Conservation (phyloP, 2,329 filamentous ascomycete genomes). For the Pseudophaeomoniella oleicola region DNA sequence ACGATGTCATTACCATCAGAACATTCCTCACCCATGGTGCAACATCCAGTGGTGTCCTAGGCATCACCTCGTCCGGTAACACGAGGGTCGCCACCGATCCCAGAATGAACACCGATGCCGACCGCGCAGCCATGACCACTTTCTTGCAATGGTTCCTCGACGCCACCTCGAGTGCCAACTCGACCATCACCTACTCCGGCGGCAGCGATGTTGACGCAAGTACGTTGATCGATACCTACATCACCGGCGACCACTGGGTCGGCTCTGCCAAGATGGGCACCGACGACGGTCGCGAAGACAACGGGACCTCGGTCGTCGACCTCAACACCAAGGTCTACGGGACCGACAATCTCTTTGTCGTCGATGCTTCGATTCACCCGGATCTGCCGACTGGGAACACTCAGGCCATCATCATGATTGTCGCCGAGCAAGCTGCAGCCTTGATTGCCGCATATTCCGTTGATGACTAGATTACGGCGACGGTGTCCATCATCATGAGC, state of each 20-base stretch:
- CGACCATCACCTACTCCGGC: not conserved
- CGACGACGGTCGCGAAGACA: slow-evolving; percentile 36
- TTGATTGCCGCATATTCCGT: slow-evolving; percentile 19
- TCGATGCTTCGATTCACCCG: slow-evolving; percentile 55
- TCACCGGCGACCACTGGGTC: slow-evolving; percentile 18
- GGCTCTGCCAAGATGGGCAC: slow-evolving; percentile 47
- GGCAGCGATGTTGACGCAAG: not conserved
- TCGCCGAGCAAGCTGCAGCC: slow-evolving; percentile 45
- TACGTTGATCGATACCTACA: not conserved
- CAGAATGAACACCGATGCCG: slow-evolving; percentile 16
- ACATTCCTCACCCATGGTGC: slow-evolving; percentile 38
- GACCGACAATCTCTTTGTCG: slow-evolving; percentile 53
- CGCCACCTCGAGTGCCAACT: not conserved
- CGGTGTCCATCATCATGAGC: too few species aligned
- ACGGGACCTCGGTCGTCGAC: slow-evolving; percentile 47
- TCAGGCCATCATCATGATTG: slow-evolving; percentile 48
- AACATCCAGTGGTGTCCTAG: slow-evolving; percentile 30
- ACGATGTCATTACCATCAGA: slow-evolving; percentile 30
- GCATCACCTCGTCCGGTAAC: slow-evolving; percentile 23
- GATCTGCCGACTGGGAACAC: slow-evolving; percentile 57
- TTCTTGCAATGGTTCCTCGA: slow-evolving; percentile 2
- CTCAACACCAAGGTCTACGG: slow-evolving; percentile 50
- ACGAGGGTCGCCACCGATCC: slow-evolving; percentile 28
- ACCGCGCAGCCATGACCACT: not conserved
- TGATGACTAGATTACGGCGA: not conserved